These are phyloP conservation scores for Trichosporon sp. DNA, from an alignment of 1,284 basidiomycete species.

Conservation along the genomic window DNA sequence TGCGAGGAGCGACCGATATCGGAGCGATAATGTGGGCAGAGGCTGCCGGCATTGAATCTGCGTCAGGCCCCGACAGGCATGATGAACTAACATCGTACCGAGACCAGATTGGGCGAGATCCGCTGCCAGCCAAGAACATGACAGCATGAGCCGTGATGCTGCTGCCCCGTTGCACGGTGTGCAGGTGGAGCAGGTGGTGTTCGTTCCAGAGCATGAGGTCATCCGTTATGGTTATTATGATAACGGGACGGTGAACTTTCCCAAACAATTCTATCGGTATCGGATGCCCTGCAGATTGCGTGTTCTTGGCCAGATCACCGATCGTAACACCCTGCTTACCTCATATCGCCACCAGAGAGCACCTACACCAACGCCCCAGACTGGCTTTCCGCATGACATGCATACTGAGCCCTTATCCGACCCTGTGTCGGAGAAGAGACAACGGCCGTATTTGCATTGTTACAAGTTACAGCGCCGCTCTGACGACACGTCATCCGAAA, in stretches of 20 bases:
- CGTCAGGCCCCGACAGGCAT: neutral
- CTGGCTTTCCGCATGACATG: neutral
- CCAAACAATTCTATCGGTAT: slow-evolving; percentile 3
- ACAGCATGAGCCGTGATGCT: neutral
- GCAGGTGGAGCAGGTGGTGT: neutral
- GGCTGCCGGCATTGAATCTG: neutral
- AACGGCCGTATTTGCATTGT: too few species aligned
- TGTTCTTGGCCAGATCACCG: neutral
- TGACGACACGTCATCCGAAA: too few species aligned
- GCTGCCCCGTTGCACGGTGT: too few species aligned
- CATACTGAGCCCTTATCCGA: neutral
- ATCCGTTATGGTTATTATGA: slow-evolving; percentile 3
- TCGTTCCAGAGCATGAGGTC: neutral
- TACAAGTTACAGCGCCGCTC: too few species aligned
- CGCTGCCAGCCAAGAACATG: neutral
- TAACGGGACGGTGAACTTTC: neutral
- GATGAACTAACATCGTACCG: neutral
- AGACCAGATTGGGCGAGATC: neutral
- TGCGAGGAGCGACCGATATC: neutral
- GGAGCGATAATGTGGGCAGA: neutral
- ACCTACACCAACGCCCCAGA: too few species aligned
- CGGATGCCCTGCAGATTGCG: neutral
- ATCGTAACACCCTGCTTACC: neutral
- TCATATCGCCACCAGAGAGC: neutral
- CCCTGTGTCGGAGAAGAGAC: neutral